Evolutionary conservation across 2,329 filamentous ascomycete genomes (phyloP).

Genomic region (Colletotrichum spinosum): DNA sequence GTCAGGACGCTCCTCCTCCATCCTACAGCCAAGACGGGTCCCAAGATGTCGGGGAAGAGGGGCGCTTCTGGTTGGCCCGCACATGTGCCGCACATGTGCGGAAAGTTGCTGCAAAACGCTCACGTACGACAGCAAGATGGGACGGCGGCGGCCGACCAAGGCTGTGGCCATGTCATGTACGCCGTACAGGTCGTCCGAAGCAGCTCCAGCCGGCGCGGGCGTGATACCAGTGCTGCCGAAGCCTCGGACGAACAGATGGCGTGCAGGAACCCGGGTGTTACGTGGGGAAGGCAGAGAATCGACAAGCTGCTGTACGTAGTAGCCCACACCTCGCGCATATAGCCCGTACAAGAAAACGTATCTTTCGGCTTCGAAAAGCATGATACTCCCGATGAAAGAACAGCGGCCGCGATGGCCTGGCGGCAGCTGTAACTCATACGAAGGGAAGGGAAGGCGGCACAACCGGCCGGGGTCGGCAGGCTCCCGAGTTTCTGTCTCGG

Average conservation of each 20-base stretch:
- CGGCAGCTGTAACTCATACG: too few relatives aligned
- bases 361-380: too few relatives aligned
- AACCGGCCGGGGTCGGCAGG: too few relatives aligned
- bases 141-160: background rate
- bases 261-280: too few relatives aligned
- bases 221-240: constrained; percentile 3
- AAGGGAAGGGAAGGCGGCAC: too few relatives aligned
- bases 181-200: background rate
- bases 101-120: background rate
- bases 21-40: constrained; percentile 24
- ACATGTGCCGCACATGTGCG: background rate
- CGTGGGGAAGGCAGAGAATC: too few relatives aligned
- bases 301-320: background rate
- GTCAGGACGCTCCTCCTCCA: constrained; percentile 16
- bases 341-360: too few relatives aligned
- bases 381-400: too few relatives aligned
- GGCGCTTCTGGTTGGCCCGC: constrained; percentile 9
- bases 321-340: too few relatives aligned
- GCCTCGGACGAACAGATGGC: background rate
- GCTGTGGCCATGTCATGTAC: constrained; percentile 9
- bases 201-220: background rate
- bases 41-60: constrained; percentile 7
- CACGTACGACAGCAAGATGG: constrained; percentile 15
- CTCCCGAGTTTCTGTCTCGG: too few relatives aligned
- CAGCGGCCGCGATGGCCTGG: too few relatives aligned